Evolutionary conservation across 371 early-diverging fungal species (phyloP).

Genomic region (Syncephalastrum monosporum): DNA sequence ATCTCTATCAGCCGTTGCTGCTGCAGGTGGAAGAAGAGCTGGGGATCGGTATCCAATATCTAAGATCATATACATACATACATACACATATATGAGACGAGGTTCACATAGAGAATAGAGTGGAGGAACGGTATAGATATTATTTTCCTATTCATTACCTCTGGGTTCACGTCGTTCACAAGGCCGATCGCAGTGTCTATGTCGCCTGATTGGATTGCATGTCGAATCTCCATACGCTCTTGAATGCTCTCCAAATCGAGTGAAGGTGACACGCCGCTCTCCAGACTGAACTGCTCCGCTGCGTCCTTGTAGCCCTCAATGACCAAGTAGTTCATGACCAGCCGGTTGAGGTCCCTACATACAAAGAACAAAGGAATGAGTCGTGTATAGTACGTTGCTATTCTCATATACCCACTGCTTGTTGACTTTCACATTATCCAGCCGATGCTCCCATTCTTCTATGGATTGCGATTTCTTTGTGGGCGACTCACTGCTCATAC

Average conservation of each 20-base stretch:
- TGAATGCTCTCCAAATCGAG: conserved; percentile 89
- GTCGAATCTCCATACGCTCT: conserved; percentile 91
- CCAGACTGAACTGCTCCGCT: conserved; percentile 89
- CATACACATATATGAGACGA: no score
- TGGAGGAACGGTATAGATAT: no score
- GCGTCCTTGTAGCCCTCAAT: conserved; percentile 99
- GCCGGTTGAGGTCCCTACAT: conserved; percentile 82
- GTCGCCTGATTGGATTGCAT: conserved; percentile 87
- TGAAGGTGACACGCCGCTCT: conserved; percentile 75
- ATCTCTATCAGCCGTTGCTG: conserved; percentile 95
- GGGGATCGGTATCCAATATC: conserved; percentile 95
- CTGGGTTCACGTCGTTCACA: conserved; percentile 96
- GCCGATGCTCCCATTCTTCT: conserved; percentile 64
- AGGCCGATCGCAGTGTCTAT: conserved; percentile 92
- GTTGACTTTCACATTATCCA: conserved; percentile 60
- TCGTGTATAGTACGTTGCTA: not conserved
- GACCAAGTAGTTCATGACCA: conserved; percentile 97
- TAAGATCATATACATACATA: conserved; percentile 22
- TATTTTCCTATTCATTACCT: conserved; percentile 52
- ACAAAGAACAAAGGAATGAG: not conserved
- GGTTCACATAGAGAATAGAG: no score
- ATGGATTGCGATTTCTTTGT: conserved; percentile 50
- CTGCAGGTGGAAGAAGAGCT: conserved; percentile 91
- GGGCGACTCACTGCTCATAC: conserved; percentile 5
- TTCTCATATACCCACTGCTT: conserved; percentile 54